Base-by-base conservation (phyloP, 169 alveolate genomes). In the Besnoitia besnoiti region DNA sequence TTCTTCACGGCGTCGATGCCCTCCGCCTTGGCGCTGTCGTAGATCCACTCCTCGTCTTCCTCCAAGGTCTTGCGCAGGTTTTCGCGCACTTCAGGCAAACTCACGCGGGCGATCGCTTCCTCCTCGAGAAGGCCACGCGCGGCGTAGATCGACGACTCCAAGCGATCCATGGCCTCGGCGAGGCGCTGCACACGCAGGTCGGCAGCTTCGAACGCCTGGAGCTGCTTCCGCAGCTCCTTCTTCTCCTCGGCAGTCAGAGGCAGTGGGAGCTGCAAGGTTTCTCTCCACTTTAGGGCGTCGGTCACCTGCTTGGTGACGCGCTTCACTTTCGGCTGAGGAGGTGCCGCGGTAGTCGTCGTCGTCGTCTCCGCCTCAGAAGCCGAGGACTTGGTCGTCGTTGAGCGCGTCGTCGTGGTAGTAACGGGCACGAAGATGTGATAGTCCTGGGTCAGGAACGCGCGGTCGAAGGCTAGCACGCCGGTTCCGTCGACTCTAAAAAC, bases 31-130 rank as follows among this genome's bases (percentile, higher is more conserved):
- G 91, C 93, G 33, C 76, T 88, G n/a, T 62, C 94, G 44, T 90
- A 90, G 42, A 93, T 35, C 94, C 92, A 90, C 50, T 93, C 94
- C 46, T 90, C 95, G 27, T 51, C 80, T 30, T 39, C 77, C 76
- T 82, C 39, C 40, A 93, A 62, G 35, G 46, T 37, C 80, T 90
- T 21, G 79, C 85, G 51, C 37, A 79, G 39, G 35, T 61, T 61
- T 51, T 93, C 85, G 55, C 82, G 61, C 2, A 44, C 1, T 27
- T n/a, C 37, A 55, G 46, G 92, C 5, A 37, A 35, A 14, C 75
- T 51, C 39, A 80, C 91, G 10, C n/a, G 33, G 50, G 30, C 79
- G 5, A 87, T 10, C 16, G 39, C 10, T 50, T 44, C 94, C n/a
- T 89, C 85, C 4, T 39, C 62, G 35, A 77, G 77, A 7, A 24